Evolutionary conservation across 306 rosid species (phyloP), one percentile per base, ranked within the genome.

Genomic region (Glycine tomentella): DNA sequence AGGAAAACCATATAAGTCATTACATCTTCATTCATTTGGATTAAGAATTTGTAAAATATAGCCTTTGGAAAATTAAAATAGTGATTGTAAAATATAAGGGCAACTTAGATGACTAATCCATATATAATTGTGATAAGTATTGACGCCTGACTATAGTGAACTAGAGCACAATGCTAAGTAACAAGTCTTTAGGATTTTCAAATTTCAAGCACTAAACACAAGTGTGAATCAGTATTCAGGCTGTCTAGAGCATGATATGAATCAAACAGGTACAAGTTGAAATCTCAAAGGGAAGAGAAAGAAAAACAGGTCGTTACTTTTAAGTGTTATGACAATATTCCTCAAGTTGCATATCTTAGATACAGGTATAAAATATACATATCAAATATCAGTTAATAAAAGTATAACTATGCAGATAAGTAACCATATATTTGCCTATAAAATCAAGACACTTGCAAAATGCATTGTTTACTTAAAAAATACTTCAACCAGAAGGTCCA

Each of bases 341-440:
- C 57, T 17, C 68, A 67, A 78, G 67, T 68, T 40, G 31, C n/a
- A 51, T 15, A 65, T 77, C 65, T 15, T 2, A 38, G 20, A 77
- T 10, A 8, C 31, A 25, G 31, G 31, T 25, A 25, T 25, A 25
- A 25, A 49, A n/a, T 56, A 73, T 25, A 25, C 31, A 25, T 25
- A 25, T 25, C 31, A 25, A 25, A 25, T 25, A 25, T 25, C 31
- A 25, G 31, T 25, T 25, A 25, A 25, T 25, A 25, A 25, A 25
- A 25, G 31, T 25, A 25, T 58, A 51, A 53, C 58, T 55, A n/a
- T 3, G 11, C 38, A 44, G 62, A 57, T 69, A 31, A 69, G 56
- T 16, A 16, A 58, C 20, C 40, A 57, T 8, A 72, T 33, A 45
- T 9, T 4, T 56, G 7, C 59, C 57, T 80, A 40, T 31, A 9